Conservation (phyloP, 1,284 basidiomycete species). For the Wolfiporia cocos region DNA sequence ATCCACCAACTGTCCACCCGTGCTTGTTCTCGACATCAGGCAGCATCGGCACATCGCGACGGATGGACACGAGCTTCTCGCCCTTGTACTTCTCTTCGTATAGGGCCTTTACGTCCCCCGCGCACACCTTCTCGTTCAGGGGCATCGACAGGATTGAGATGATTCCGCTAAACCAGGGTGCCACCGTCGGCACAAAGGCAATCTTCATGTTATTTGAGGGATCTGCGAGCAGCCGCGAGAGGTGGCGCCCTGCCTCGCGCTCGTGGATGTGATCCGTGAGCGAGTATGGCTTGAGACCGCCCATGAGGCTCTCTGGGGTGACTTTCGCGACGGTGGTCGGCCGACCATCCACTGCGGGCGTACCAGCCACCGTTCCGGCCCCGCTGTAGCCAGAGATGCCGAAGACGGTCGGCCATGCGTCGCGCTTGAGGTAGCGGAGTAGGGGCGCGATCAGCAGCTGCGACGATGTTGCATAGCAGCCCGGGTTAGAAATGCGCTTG, state of each 20-base stretch:
- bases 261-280: conserved; percentile 99
- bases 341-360: conserved; percentile 57
- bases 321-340: conserved; percentile 84
- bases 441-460: conserved; percentile 92
- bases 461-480: conserved; percentile 93
- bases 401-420: conserved; percentile 81
- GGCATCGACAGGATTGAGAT: conserved; percentile 83
- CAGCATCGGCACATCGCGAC: conserved; percentile 72
- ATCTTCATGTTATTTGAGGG: conserved; percentile 46
- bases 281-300: conserved; percentile 80
- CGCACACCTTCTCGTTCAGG: conserved; percentile 57
- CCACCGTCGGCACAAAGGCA: conserved; percentile 85
- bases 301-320: conserved; percentile 66
- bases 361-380: conserved; percentile 81
- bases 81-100: conserved; percentile 77
- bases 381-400: conserved; percentile 94
- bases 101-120: conserved; percentile 67
- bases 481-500: conserved; percentile 92
- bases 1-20: conserved; percentile 88
- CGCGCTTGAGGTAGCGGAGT: conserved; percentile 61
- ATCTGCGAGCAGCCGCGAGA: conserved; percentile 52
- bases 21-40: conserved; percentile 78
- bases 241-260: conserved; percentile 85
- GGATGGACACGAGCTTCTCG: conserved; percentile 70
- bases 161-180: conserved; percentile 97